A percentile compares a stretch with the other conserved stretches of the same genome.
phyloP scores from a whole-genome alignment of 257 asterid species.

The Plectranthus barbatus region DNA sequence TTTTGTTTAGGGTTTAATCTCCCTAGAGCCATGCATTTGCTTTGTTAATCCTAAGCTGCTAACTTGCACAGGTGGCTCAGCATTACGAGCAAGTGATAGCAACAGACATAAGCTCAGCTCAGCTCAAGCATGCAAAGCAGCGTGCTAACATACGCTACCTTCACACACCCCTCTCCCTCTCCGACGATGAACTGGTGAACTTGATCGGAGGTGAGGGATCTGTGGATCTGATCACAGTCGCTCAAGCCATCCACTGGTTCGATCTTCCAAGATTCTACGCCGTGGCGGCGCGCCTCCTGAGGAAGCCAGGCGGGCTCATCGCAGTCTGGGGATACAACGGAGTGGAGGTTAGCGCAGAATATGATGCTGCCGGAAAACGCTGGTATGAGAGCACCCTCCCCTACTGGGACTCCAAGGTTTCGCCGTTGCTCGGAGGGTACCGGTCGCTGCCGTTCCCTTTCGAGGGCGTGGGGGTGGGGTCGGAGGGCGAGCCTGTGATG shows the following conservation, averaged over 20 bases:
- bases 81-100: conserved; percentile 27
- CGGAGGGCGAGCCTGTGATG: conserved; percentile 7
- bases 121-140: conserved; percentile 18
- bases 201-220: conserved; percentile 12
- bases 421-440: not conserved
- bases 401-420: not conserved
- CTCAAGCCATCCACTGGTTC: conserved; percentile 40
- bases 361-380: not conserved
- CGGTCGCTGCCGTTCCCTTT: not conserved
- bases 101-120: conserved; percentile 29
- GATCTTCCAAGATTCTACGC: conserved; percentile 34
- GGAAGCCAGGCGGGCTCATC: not conserved
- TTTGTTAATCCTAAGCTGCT: too few species aligned
- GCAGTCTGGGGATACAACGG: not conserved
- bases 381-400: not conserved
- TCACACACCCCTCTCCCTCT: conserved; percentile 22
- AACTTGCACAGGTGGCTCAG: not conserved
- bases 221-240: conserved; percentile 20
- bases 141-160: conserved; percentile 22
- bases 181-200: conserved; percentile 17
- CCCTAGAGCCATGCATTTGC: too few species aligned
- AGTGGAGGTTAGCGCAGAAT: not conserved
- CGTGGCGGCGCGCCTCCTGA: conserved; percentile 15
- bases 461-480: conserved; percentile 15
- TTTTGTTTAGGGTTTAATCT: too few species aligned